Percentiles rank a stretch among this genome's conserved stretches.
Evolutionary conservation across 2,329 filamentous ascomycete genomes (phyloP).

Genomic region (Alternaria ethzedia): DNA sequence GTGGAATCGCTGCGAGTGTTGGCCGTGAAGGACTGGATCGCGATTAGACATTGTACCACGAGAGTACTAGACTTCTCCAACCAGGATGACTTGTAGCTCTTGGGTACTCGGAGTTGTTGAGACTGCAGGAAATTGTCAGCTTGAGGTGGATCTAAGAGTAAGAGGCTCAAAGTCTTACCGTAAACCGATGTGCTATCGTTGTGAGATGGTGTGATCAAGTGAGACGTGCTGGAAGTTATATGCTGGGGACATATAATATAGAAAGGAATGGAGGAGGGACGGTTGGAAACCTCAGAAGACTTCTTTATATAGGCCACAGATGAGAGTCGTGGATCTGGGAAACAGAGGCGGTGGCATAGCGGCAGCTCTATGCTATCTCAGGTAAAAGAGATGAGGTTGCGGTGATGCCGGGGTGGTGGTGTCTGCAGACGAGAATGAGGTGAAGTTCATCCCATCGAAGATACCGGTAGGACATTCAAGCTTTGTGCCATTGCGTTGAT

Average conservation of each 20-base stretch:
- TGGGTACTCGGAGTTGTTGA: neutral
- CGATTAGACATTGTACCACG: constrained; percentile 1
- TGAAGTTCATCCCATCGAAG: neutral
- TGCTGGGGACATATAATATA: neutral
- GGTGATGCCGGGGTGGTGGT: neutral
- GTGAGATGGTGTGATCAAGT: neutral
- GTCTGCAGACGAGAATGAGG: neutral
- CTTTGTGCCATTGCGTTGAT: neutral
- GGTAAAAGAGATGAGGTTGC: constrained; percentile 7
- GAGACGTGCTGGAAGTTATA: neutral
- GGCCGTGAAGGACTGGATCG: neutral
- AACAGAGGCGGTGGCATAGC: neutral
- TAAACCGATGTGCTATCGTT: neutral
- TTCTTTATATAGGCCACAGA: neutral
- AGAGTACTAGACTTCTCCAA: neutral
- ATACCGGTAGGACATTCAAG: neutral
- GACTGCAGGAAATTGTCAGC: neutral
- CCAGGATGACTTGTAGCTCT: neutral
- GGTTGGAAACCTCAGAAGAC: neutral
- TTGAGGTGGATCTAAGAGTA: neutral
- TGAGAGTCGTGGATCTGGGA: neutral
- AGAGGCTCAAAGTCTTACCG: neutral
- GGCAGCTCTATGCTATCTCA: neutral
- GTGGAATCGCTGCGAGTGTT: neutral
- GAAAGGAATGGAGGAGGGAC: neutral